These are phyloP conservation scores for Emydomyces testavorans DNA, from an alignment of 2,329 filamentous ascomycete genomes.

Conservation along the genomic window DNA sequence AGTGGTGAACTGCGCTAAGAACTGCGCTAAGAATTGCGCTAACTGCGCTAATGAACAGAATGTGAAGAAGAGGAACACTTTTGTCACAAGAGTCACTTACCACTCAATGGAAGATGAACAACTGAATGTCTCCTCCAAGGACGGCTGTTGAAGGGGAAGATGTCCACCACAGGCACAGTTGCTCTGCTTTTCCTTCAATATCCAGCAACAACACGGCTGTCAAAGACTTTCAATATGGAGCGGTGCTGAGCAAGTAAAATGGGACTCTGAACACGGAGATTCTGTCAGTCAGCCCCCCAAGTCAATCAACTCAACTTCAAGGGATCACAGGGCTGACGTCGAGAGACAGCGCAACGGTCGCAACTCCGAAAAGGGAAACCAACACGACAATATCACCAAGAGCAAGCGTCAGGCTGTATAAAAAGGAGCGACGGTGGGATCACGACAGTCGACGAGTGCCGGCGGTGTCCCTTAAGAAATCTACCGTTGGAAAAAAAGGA, in stretches of 20 bases:
- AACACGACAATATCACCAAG: not conserved
- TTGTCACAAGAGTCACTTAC: constrained; percentile 3
- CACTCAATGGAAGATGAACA: constrained; percentile 72
- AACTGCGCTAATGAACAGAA: not conserved
- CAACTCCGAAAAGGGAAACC: constrained; percentile 5
- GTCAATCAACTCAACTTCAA: not conserved
- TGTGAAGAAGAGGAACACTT: constrained; percentile 1
- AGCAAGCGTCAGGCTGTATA: not conserved
- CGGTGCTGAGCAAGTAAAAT: not conserved
- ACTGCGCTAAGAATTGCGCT: not conserved
- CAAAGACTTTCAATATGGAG: not conserved
- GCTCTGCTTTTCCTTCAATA: not conserved
- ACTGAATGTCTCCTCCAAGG: constrained; percentile 85
- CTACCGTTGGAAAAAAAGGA: constrained; percentile 3
- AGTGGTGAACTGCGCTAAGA: not conserved
- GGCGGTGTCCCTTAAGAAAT: not conserved
- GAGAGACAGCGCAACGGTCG: not conserved
- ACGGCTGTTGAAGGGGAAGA: constrained; percentile 30
- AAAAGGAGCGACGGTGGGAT: constrained; percentile 2
- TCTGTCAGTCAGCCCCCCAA: not conserved
- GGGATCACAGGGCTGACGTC: not conserved
- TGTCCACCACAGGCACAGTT: not conserved
- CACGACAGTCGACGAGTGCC: constrained; percentile 4
- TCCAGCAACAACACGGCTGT: not conserved
- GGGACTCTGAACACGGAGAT: not conserved